Conservation (phyloP, 164 flowering plant genomes). For the Litsea cubeba region DNA sequence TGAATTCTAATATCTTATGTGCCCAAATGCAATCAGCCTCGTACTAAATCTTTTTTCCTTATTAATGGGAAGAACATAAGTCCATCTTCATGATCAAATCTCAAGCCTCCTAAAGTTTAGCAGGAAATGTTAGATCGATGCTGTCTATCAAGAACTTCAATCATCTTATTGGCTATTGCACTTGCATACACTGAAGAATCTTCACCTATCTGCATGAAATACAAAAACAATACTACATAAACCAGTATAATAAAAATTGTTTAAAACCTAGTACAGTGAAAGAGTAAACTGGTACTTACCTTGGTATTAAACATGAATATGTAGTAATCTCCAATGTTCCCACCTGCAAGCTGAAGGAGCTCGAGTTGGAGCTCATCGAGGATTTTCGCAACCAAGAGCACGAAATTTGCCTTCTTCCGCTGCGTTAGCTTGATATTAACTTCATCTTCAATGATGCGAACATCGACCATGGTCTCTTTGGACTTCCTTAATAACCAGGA, state of each 20-base stretch:
- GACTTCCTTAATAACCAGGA: conserved; percentile 92
- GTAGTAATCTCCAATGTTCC: conserved; percentile 72
- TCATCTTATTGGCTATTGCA: conserved; percentile 81
- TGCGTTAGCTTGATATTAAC: conserved; percentile 87
- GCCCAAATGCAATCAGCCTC: background rate
- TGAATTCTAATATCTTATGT: background rate
- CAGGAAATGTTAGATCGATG: conserved; percentile 28
- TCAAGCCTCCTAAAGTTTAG: background rate
- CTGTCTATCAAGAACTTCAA: conserved; percentile 71
- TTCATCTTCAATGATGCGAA: conserved; percentile 83
- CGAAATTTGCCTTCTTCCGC: conserved; percentile 66
- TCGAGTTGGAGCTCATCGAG: conserved; percentile 87
- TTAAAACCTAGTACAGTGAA: background rate
- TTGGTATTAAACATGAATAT: conserved; percentile 88
- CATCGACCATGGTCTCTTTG: conserved; percentile 87
- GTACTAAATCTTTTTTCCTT: background rate
- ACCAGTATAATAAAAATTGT: background rate
- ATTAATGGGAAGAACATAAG: too few species aligned
- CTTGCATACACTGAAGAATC: conserved; percentile 84
- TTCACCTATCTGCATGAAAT: conserved; percentile 64
- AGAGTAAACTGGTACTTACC: conserved; percentile 28
- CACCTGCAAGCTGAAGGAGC: conserved; percentile 92
- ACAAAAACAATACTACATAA: background rate
- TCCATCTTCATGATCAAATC: background rate
- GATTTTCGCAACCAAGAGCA: conserved; percentile 69